Conservation (phyloP, 2,329 filamentous ascomycete species). For the Cadophora luteo-olivacea region DNA sequence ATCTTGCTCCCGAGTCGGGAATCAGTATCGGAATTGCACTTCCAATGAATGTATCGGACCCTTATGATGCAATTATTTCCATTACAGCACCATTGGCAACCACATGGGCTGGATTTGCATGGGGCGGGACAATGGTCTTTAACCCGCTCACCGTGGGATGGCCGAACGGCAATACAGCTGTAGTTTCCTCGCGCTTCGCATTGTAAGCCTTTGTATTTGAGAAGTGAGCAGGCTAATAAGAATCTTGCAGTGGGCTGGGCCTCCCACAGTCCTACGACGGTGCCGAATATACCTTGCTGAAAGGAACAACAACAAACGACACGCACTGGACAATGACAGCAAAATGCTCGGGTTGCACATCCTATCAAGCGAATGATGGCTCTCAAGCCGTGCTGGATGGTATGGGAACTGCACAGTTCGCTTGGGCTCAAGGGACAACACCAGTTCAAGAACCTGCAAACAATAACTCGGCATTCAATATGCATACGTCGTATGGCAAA, state of each 20-base stretch:
- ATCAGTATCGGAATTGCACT: slow-evolving; percentile 27
- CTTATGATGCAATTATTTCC: slow-evolving; percentile 30
- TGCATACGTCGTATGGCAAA: slow-evolving; percentile 30
- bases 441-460: slow-evolving; percentile 30
- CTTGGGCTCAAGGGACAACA: slow-evolving; percentile 31
- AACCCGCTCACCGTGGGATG: slow-evolving; percentile 29
- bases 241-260: slow-evolving; percentile 23
- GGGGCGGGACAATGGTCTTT: slow-evolving; percentile 29
- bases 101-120: slow-evolving; percentile 28
- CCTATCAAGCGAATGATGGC: slow-evolving; percentile 30
- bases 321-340: slow-evolving; percentile 36
- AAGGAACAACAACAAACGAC: slow-evolving; percentile 30
- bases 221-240: slow-evolving; percentile 19
- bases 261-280: slow-evolving; percentile 30
- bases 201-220: slow-evolving; percentile 22
- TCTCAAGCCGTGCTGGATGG: slow-evolving; percentile 26
- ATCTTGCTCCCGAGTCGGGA: slow-evolving; percentile 16
- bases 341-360: slow-evolving; percentile 32
- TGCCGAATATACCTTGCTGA: slow-evolving; percentile 27
- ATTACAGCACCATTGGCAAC: slow-evolving; percentile 27
- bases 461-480: slow-evolving; percentile 31
- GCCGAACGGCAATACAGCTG: slow-evolving; percentile 25
- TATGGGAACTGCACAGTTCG: slow-evolving; percentile 31
- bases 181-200: slow-evolving; percentile 28
- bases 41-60: slow-evolving; percentile 23